phyloP scores from a whole-genome alignment of 2,329 filamentous ascomycete species.

The Fusarium torreyae region DNA sequence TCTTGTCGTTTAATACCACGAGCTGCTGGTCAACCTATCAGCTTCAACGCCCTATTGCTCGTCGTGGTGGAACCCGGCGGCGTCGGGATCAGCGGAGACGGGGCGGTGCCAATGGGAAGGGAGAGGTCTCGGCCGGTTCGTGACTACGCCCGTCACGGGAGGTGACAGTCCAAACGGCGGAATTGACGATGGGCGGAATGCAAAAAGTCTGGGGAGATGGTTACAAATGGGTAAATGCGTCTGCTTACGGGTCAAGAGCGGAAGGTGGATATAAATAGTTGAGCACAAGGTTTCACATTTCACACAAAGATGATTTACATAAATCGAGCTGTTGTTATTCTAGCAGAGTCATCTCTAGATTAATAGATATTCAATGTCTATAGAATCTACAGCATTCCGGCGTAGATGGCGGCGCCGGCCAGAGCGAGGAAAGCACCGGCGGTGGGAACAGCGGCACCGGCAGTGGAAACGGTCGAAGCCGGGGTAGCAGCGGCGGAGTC shows the following conservation, averaged over 20 bases:
- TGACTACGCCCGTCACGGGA: constrained; percentile 37
- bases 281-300: background rate
- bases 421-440: constrained; percentile 49
- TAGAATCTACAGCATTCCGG: constrained; percentile 46
- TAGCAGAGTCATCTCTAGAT: constrained; percentile 2
- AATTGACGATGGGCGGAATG: constrained; percentile 19
- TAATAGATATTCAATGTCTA: background rate
- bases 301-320: background rate
- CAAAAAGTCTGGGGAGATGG: constrained; percentile 4
- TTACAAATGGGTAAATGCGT: constrained; percentile 37
- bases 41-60: constrained; percentile 45
- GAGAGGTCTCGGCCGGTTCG: background rate
- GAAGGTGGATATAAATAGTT: constrained; percentile 9
- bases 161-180: constrained; percentile 21
- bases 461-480: constrained; percentile 39
- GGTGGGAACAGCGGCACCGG: constrained; percentile 46
- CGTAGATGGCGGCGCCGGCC: constrained; percentile 51
- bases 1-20: constrained; percentile 43
- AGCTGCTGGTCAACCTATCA: constrained; percentile 37
- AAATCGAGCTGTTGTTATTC: background rate
- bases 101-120: constrained; percentile 21
- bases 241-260: constrained; percentile 29
- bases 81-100: constrained; percentile 33
- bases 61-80: constrained; percentile 42
- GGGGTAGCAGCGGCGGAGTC: constrained; percentile 37